Base-by-base conservation (phyloP, 1,139 yeast species). In the Geotrichum aggregatum region DNA sequence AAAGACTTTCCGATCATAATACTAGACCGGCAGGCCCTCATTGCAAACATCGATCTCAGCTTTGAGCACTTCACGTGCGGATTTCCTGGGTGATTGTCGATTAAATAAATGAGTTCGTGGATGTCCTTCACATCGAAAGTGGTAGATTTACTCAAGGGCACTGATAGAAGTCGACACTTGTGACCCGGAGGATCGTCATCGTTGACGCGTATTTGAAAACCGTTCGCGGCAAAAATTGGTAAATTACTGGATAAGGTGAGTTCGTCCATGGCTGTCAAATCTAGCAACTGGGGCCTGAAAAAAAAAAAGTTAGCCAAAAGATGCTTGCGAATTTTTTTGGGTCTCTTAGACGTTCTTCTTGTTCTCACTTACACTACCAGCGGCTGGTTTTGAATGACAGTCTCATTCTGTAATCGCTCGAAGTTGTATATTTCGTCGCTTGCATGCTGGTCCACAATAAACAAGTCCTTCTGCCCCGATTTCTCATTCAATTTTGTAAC, bases 361-460 rank as follows among this genome's bases (percentile, higher is more conserved):
- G 31, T 11, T 8, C 4, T 8, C 14, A 41, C 51, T 34, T 39
- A 47, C 48, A 72, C 70, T 7, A 92, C 87, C 49, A 92, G 71
- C 1, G 82, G 81, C 67, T 92, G 98, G 42, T 77, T 75, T 47
- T 79, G 76, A 59, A 87, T 79, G 0, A 71, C 68, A 0, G 86
- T 80, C 10, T 74, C 75, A 26, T 68, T 65, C 56, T 79, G 81
- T 18, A 88, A 70, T 50, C 73, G 74, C 66, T 94, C 98, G 71
- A 87, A 92, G 66, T 92, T 92, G 69, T 64, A 87, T 63, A 89
- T 92, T 64, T 92, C 99, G 69, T 92, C 98, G 58, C 96, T 87
- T 0, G 98, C 98, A 71, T 92, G 99, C 68, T 92, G 99, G 66
- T 92, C 99, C 47, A 92, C 77, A 43, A 92, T 91, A 62, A 92